These are phyloP conservation scores for Acrocalymma vagum DNA, from an alignment of 2,329 filamentous ascomycete species.

Conservation along the genomic window DNA sequence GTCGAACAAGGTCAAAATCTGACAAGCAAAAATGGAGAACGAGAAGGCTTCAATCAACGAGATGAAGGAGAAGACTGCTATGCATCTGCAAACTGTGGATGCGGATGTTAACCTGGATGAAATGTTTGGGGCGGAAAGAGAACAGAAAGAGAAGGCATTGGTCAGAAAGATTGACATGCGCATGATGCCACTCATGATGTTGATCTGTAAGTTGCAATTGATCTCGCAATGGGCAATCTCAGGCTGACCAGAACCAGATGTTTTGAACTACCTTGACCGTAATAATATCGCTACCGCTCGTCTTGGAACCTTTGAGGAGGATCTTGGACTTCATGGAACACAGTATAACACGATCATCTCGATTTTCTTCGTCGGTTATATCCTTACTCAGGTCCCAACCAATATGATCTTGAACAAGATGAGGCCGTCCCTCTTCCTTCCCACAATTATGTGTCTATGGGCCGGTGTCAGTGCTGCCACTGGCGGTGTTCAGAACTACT, in stretches of 20 bases:
- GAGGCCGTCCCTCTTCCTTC: slow-evolving; percentile 61
- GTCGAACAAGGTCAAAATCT: not conserved
- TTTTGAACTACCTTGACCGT: slow-evolving; percentile 20
- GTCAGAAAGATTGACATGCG: slow-evolving; percentile 74
- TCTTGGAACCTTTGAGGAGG: slow-evolving; percentile 13
- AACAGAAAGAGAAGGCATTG: slow-evolving; percentile 60
- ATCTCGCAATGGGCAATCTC: too few relatives aligned
- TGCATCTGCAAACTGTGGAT: slow-evolving; percentile 11
- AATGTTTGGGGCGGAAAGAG: slow-evolving; percentile 12
- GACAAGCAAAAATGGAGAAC: not conserved
- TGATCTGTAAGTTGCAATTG: slow-evolving; percentile 54
- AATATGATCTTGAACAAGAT: slow-evolving; percentile 64
- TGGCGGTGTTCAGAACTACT: slow-evolving; percentile 4
- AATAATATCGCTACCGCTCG: slow-evolving; percentile 17
- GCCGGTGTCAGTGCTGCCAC: slow-evolving; percentile 5
- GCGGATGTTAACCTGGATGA: slow-evolving; percentile 11
- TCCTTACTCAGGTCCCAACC: slow-evolving; percentile 67
- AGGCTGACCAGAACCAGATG: slow-evolving; percentile 7
- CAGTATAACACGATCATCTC: slow-evolving; percentile 19
- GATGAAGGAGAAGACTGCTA: slow-evolving; percentile 3
- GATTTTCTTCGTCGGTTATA: slow-evolving; percentile 46
- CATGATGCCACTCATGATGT: slow-evolving; percentile 70
- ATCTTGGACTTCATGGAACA: slow-evolving; percentile 12
- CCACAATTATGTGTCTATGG: slow-evolving; percentile 3
- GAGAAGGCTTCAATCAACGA: slow-evolving; percentile 1